Percentiles rank a stretch among this genome's conserved stretches.
Conservation (phyloP, 2,329 filamentous ascomycete genomes). For the Didymellaceae sp. region DNA sequence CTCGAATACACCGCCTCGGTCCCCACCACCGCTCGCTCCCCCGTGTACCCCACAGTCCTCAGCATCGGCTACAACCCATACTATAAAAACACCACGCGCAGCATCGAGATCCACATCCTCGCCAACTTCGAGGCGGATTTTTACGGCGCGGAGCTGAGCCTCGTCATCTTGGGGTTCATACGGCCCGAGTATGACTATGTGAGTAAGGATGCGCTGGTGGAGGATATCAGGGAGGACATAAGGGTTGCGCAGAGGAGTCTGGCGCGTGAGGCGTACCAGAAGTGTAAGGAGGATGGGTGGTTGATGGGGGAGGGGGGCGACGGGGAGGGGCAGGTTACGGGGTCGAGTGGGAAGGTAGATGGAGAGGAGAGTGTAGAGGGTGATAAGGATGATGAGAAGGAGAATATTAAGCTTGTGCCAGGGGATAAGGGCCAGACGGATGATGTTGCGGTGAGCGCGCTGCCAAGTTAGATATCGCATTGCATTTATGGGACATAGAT, state of each 20-base stretch:
- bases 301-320: conserved; percentile 34
- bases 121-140: conserved; percentile 80
- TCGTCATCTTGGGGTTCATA: conserved; percentile 86
- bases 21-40: conserved; percentile 8
- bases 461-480: conserved; percentile 17
- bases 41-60: conserved; percentile 42
- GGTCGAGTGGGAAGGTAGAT: conserved; percentile 17
- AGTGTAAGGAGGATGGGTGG: conserved; percentile 57
- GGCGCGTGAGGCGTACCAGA: conserved; percentile 65
- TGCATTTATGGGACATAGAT: not conserved
- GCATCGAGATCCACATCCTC: conserved; percentile 89
- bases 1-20: conserved; percentile 29
- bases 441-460: conserved; percentile 16
- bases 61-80: conserved; percentile 86
- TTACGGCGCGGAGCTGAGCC: conserved; percentile 79
- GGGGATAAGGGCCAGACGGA: conserved; percentile 18
- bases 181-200: conserved; percentile 89
- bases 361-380: not conserved
- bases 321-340: conserved; percentile 16
- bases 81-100: conserved; percentile 88
- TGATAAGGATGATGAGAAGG: conserved; percentile 1
- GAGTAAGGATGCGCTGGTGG: conserved; percentile 79
- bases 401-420: conserved; percentile 11
- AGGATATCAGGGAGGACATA: conserved; percentile 89
- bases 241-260: conserved; percentile 79